phyloP scores from a whole-genome alignment of 495 filamentous ascomycete genomes.

The Bacidia gigantensis region DNA sequence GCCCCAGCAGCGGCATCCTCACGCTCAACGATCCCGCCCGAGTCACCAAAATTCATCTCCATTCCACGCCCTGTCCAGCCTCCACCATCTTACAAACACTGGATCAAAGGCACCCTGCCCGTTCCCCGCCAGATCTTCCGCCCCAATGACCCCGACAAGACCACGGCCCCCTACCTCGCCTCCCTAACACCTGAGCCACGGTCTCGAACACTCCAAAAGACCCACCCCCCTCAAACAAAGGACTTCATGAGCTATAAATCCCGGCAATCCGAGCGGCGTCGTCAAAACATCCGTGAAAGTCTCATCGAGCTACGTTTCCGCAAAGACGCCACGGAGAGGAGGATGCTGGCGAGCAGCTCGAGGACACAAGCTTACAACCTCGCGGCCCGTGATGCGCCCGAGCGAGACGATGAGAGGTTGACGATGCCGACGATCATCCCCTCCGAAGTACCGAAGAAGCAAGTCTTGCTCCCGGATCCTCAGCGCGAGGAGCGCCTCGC shows the following conservation, averaged over 20 bases:
- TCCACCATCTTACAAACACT: conserved; percentile 27
- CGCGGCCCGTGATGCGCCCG: conserved; percentile 32
- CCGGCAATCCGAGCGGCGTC: conserved; percentile 43
- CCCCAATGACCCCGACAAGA: conserved; percentile 28
- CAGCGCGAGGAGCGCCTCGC: conserved; percentile 33
- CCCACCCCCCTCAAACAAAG: conserved; percentile 25
- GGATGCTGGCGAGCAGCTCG: conserved; percentile 24
- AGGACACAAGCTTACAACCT: conserved; percentile 31
- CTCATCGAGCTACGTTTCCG: conserved; percentile 42
- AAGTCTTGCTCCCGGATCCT: conserved; percentile 31
- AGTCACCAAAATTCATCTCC: conserved; percentile 62
- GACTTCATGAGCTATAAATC: conserved; percentile 49
- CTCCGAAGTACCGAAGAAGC: conserved; percentile 28
- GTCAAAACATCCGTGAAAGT: conserved; percentile 51
- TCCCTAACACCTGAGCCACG: conserved; percentile 28
- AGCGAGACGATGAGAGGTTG: conserved; percentile 46
- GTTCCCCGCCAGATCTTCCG: conserved; percentile 54
- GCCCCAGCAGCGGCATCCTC: background rate
- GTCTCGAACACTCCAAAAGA: conserved; percentile 23
- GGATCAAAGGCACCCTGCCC: conserved; percentile 58
- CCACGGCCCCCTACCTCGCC: conserved; percentile 38
- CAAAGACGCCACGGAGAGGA: conserved; percentile 33
- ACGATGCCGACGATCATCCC: conserved; percentile 39
- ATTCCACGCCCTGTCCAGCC: conserved; percentile 44
- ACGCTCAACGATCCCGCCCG: conserved; percentile 35